Evolutionary conservation across 139 green algal species (phyloP).

Genomic region (Chlamydomonas sphaeroides): DNA sequence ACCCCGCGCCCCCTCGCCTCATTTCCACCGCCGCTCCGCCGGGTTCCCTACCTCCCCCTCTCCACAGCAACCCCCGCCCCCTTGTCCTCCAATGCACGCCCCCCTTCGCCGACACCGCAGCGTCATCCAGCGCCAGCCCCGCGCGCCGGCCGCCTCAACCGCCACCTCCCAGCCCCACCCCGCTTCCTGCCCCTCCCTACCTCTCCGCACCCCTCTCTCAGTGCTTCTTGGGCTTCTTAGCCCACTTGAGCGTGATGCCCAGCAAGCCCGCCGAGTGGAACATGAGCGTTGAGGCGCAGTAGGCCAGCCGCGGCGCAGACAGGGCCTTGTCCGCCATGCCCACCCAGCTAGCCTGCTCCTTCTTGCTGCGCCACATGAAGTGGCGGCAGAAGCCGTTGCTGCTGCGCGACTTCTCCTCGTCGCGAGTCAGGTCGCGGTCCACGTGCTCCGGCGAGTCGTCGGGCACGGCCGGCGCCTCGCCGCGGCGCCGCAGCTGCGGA

Average conservation of each 20-base stretch:
- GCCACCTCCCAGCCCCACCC: not conserved
- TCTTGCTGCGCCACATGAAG: conserved; percentile 38
- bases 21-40: no score
- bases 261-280: conserved; percentile 29
- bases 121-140: no score
- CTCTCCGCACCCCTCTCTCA: not conserved
- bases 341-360: conserved; percentile 25
- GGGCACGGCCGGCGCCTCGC: not conserved
- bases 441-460: conserved; percentile 30
- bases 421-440: conserved; percentile 38
- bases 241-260: conserved; percentile 23
- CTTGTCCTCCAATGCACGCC: no score
- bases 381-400: conserved; percentile 36
- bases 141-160: no score
- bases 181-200: not conserved
- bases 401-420: conserved; percentile 32
- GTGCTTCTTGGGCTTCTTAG: conserved; percentile 41
- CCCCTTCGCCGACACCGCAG: no score
- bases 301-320: conserved; percentile 11
- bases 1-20: no score
- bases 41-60: no score
- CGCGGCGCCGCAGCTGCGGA: conserved; percentile 3
- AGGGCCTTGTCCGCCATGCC: conserved; percentile 24
- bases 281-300: conserved; percentile 7
- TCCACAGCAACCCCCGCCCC: no score